Percentiles rank a stretch among this genome's conserved stretches.
These are phyloP conservation scores for Viola pubescens DNA, from an alignment of 441 rosid species.

Conservation along the genomic window DNA sequence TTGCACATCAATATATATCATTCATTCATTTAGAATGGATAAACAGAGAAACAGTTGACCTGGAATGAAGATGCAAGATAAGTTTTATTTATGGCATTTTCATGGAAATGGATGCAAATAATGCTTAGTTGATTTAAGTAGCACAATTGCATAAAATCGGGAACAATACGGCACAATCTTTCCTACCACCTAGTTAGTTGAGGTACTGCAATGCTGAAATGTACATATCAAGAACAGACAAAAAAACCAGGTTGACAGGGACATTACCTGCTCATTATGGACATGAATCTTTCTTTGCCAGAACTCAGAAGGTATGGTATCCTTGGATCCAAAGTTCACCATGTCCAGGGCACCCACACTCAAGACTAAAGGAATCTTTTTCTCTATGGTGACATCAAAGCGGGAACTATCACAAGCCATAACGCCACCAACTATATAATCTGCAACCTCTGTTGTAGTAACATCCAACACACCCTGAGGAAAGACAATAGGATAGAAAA, in stretches of 20 bases:
- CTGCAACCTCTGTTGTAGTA: slow-evolving; percentile 48
- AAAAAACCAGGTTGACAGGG: slow-evolving; percentile 2
- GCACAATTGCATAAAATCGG: background rate
- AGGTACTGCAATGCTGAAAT: background rate
- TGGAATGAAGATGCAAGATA: too few species aligned
- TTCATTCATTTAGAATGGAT: too few species aligned
- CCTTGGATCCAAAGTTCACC: slow-evolving; percentile 83
- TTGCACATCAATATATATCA: too few species aligned
- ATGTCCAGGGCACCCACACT: slow-evolving; percentile 92
- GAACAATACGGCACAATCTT: background rate
- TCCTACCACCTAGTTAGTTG: background rate
- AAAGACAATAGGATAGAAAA: too few species aligned
- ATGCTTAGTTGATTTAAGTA: background rate
- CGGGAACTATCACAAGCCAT: slow-evolving; percentile 91
- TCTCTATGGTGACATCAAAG: slow-evolving; percentile 63
- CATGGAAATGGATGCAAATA: background rate
- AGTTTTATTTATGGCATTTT: too few species aligned
- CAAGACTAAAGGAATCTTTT: slow-evolving; percentile 74
- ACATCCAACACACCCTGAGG: too few species aligned
- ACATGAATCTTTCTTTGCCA: slow-evolving; percentile 60
- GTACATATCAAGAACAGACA: background rate
- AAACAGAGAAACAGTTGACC: too few species aligned
- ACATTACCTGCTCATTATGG: slow-evolving; percentile 72
- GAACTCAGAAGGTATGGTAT: slow-evolving; percentile 63
- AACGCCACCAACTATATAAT: slow-evolving; percentile 80